phyloP scores from a whole-genome alignment of 2,329 filamentous ascomycete species.

The Epichloe sibirici region DNA sequence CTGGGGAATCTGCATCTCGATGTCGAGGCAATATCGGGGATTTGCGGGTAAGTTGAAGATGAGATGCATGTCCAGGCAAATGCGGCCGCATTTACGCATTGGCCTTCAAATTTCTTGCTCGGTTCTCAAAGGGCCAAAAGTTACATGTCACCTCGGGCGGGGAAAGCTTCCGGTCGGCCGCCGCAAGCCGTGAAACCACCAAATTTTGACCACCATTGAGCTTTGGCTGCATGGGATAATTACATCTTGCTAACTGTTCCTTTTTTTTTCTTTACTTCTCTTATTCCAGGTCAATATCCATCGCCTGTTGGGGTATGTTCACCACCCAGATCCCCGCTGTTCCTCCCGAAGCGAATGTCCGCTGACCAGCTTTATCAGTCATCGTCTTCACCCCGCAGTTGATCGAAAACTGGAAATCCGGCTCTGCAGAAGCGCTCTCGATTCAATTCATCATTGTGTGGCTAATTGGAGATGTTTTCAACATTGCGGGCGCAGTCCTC shows the following conservation, averaged over 20 bases:
- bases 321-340: background rate
- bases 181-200: background rate
- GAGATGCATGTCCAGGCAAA: background rate
- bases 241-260: background rate
- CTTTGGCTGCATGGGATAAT: no score
- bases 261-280: background rate
- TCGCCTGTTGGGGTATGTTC: slow-evolving; percentile 66
- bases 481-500: slow-evolving; percentile 82
- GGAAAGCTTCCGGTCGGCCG: background rate
- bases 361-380: slow-evolving; percentile 30
- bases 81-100: no score
- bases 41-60: slow-evolving; percentile 54
- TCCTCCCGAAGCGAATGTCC: background rate
- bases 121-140: background rate
- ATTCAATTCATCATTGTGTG: slow-evolving; percentile 88
- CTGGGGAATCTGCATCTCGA: slow-evolving; percentile 57
- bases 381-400: slow-evolving; percentile 97
- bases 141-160: background rate
- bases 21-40: slow-evolving; percentile 83
- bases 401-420: slow-evolving; percentile 79
- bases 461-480: slow-evolving; percentile 91
- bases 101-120: background rate
- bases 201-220: background rate
- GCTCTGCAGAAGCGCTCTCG: slow-evolving; percentile 77
- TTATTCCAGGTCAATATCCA: slow-evolving; percentile 66